These are phyloP conservation scores for Hypoxylon sp. DNA, from an alignment of 2,329 filamentous ascomycete species.

Conservation along the genomic window DNA sequence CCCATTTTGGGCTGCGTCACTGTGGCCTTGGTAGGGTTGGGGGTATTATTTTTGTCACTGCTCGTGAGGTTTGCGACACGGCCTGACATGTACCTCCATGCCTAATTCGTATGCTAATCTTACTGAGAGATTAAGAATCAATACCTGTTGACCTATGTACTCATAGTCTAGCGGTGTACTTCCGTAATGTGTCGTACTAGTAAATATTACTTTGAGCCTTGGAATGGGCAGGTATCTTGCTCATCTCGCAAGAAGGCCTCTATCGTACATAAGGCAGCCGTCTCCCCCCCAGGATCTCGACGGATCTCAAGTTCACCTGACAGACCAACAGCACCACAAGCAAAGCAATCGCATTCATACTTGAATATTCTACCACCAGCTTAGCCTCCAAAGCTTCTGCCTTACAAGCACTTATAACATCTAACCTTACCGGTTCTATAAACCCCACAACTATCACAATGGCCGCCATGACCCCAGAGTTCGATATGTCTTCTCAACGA, in stretches of 20 bases:
- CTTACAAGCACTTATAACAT: conserved; percentile 21
- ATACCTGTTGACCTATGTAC: conserved; percentile 48
- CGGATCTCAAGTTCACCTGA: conserved; percentile 48
- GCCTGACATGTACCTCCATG: conserved; percentile 47
- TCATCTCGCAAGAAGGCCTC: conserved; percentile 48
- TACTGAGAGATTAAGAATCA: conserved; percentile 45
- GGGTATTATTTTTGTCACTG: conserved; percentile 55
- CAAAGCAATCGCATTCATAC: conserved; percentile 13
- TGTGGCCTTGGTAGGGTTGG: conserved; percentile 46
- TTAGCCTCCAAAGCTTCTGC: conserved; percentile 25
- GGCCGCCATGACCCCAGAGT: conserved; percentile 51
- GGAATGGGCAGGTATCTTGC: conserved; percentile 45
- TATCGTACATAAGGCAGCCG: conserved; percentile 54
- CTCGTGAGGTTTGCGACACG: conserved; percentile 45
- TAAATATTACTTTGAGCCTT: conserved; percentile 41
- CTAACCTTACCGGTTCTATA: conserved; percentile 22
- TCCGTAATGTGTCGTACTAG: conserved; percentile 47
- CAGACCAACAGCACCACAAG: conserved; percentile 41
- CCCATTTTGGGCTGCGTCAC: conserved; percentile 52
- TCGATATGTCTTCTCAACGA: conserved; percentile 71
- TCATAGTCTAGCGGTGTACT: conserved; percentile 53
- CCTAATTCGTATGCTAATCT: conserved; percentile 42
- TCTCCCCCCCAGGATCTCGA: conserved; percentile 46
- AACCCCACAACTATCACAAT: conserved; percentile 48
- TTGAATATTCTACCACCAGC: conserved; percentile 23